These are phyloP conservation scores for Globisporangium radiosum DNA, from an alignment of 352 stramenopile genomes.

Conservation along the genomic window DNA sequence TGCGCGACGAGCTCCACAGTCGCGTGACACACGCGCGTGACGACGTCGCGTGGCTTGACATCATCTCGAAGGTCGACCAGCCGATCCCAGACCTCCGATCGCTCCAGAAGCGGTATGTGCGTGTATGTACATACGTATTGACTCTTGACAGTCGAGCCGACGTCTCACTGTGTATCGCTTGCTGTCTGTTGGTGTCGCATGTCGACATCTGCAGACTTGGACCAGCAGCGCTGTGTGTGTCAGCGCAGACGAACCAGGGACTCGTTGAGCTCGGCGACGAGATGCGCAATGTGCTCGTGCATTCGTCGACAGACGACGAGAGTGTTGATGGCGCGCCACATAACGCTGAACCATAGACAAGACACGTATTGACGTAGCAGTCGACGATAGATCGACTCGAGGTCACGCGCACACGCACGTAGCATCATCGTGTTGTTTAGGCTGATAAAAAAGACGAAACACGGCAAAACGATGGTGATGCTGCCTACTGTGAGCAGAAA, in stretches of 20 bases:
- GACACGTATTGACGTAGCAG: too few species aligned
- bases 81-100: constrained; percentile 28
- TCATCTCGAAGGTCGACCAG: constrained; percentile 83
- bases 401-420: too few species aligned
- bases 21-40: constrained; percentile 33
- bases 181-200: not conserved
- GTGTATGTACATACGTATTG: not conserved
- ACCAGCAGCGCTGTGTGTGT: constrained; percentile 28
- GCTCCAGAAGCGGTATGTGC: constrained; percentile 32
- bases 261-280: constrained; percentile 49
- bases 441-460: too few species aligned
- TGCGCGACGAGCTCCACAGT: constrained; percentile 64
- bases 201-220: constrained; percentile 17
- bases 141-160: not conserved
- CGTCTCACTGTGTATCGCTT: not conserved
- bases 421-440: too few species aligned
- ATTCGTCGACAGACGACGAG: not conserved
- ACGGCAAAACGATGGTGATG: too few species aligned
- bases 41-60: constrained; percentile 73
- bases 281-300: constrained; percentile 45
- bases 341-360: too few species aligned
- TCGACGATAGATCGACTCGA: too few species aligned
- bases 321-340: not conserved
- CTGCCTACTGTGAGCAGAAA: too few species aligned
- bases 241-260: constrained; percentile 71